Evolutionary conservation across 2,329 filamentous ascomycete species (phyloP), one percentile per base, ranked within the genome.

Genomic region (Davidsoniella virescens): DNA sequence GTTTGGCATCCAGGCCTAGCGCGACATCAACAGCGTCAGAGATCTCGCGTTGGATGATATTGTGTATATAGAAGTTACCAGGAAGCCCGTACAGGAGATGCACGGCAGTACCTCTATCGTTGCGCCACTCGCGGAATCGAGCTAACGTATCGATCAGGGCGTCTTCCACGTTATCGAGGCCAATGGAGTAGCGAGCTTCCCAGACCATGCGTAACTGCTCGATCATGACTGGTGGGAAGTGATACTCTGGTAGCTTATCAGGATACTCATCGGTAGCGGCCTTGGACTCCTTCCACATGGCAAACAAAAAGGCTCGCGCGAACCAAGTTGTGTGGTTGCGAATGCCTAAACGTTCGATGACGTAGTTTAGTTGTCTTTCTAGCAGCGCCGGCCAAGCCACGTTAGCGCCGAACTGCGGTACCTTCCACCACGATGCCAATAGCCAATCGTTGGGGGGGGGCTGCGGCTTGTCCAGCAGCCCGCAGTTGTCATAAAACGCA

Each of bases 241-340:
- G 41, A 14, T 10, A 20, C 20, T 26, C 14, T 6, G 36, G 48
- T 25, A 50, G 33, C 33, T 45, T 36, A 2, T 29, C 37, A n/a
- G 43, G 18, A 17, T 45, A 33, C 26, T 16, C 9, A 8, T 18
- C 12, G 12, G 49, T 50, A n/a, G 49, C 49, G 5, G 14, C n/a
- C 43, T 23, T 16, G 33, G 42, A 43, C 23, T 50, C 49, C 23
- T 50, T 50, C 40, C 42, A 50, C 49, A 50, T 44, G 9, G 49
- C 42, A 23, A 50, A 44, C 29, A 50, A 16, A 16, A 50, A n/a
- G 14, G 49, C 49, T 6, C 49, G 26, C 2, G 41, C 25, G 20
- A 50, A 50, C 49, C 49, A 50, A 3, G 43, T 38, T 20, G 18
- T 17, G 14, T 44, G 29, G 3, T 38, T 23, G 17, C 29, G 17